Base-by-base conservation (phyloP, 1,284 basidiomycete genomes). In the Xanthoconium separans region DNA sequence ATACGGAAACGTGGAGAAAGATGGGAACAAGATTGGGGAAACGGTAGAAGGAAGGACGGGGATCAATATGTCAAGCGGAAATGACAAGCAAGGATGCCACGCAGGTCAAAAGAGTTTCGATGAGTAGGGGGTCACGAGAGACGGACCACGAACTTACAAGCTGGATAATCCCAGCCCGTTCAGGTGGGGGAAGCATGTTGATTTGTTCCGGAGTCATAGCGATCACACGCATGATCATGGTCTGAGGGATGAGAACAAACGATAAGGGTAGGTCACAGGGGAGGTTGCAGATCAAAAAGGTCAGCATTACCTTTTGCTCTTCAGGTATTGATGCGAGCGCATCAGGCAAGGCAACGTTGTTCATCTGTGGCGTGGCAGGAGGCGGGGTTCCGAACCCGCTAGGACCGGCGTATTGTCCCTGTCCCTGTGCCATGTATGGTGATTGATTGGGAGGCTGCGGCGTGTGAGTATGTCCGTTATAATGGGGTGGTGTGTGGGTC, bases 171-270 rank as follows among this genome's bases (percentile, higher is more conserved):
- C 79, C 84, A 36, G 81, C 74, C 29, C 86, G 74, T 59, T 89
- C 85, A 3, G 75, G 68, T 1, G 82, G 81, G 6, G 85, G 80
- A 29, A 89, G 70, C 61, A 73, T 71, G 53, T 80, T 78, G 51
- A 89, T 80, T 63, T 89, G 83, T 47, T 89, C 87, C 4, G 83
- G 80, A 1, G 84, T 84, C 85, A 89, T 86, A 16, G 80, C 75
- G 47, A 89, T 65, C 10, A 89, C 81, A 44, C 80, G 79, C 73
- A 87, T 76, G 24, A 89, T 82, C 65, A 88, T 77, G 27, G 80
- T 79, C 85, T 88, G 54, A 30, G 48, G 24, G 27, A 30, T 60
- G 42, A 65, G 60, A 53, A 63, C 9, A 15, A 44, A 37, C 18
- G 22, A 56, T 22, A 31, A 29, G 36, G 29, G 44, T 29, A 54